Percentiles rank a stretch among this genome's conserved stretches.
These are phyloP conservation scores for Ophiostoma angusticollis DNA, from an alignment of 2,329 filamentous ascomycete species.

Conservation along the genomic window DNA sequence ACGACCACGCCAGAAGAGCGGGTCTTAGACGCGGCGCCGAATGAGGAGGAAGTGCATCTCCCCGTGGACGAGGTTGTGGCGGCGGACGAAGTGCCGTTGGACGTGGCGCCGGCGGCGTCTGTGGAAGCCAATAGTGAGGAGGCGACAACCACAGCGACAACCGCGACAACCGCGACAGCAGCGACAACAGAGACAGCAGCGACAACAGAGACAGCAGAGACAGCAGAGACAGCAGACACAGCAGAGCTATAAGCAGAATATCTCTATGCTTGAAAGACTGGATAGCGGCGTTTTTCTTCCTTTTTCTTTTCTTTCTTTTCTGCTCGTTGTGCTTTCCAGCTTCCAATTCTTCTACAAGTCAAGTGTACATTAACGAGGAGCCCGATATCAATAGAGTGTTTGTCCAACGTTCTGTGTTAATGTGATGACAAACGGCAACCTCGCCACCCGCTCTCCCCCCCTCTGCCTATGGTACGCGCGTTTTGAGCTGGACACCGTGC, in stretches of 20 bases:
- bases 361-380: too few relatives aligned
- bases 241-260: neutral
- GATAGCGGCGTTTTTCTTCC: constrained; percentile 1
- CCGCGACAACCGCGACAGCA: neutral
- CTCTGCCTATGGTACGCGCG: constrained; percentile 34
- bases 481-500: constrained; percentile 75
- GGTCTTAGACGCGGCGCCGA: neutral
- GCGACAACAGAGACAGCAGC: neutral
- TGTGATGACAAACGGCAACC: neutral
- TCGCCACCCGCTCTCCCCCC: neutral
- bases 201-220: neutral
- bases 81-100: constrained; percentile 8
- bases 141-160: neutral
- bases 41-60: constrained; percentile 7
- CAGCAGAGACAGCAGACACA: neutral
- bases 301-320: neutral
- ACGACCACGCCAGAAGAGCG: constrained; percentile 15
- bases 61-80: constrained; percentile 14
- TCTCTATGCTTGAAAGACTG: neutral
- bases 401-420: neutral
- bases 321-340: neutral
- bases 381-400: too few relatives aligned
- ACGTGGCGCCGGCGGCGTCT: constrained; percentile 4
- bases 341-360: neutral
- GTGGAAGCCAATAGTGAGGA: neutral